Conservation (phyloP, 768 basidiomycete species). For the Leccinum subtestaceum region DNA sequence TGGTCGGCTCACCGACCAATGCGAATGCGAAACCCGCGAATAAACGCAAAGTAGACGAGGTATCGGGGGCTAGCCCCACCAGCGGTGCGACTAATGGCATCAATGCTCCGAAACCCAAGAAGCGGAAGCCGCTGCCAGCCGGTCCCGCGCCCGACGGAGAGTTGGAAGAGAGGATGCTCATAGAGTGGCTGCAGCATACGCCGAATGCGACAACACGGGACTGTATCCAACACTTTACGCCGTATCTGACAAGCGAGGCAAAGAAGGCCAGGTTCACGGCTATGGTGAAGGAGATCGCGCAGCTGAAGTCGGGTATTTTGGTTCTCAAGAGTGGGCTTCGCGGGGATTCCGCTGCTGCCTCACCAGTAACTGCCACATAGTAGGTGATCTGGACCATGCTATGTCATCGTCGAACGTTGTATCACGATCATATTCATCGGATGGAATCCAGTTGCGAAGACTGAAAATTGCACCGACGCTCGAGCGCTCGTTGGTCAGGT, state of each 20-base stretch:
- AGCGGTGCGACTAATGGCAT: slow-evolving; percentile 16
- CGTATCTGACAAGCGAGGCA: slow-evolving; percentile 64
- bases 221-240: slow-evolving; percentile 77
- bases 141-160: slow-evolving; percentile 49
- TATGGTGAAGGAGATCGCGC: slow-evolving; percentile 77
- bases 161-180: slow-evolving; percentile 60
- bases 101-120: slow-evolving; percentile 48
- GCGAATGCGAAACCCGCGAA: slow-evolving; percentile 37
- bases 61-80: slow-evolving; percentile 17
- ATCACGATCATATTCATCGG: slow-evolving; percentile 16
- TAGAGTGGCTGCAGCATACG: slow-evolving; percentile 72
- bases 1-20: slow-evolving; percentile 34
- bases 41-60: slow-evolving; percentile 61
- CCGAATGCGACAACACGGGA: slow-evolving; percentile 73
- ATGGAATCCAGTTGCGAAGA: slow-evolving; percentile 12
- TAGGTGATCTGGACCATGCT: slow-evolving; percentile 13
- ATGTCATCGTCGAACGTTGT: slow-evolving; percentile 18
- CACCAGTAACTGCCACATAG: slow-evolving; percentile 26
- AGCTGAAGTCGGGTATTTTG: slow-evolving; percentile 63
- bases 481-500: neutral
- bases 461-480: neutral
- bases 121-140: slow-evolving; percentile 44
- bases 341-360: slow-evolving; percentile 27
- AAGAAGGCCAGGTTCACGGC: slow-evolving; percentile 76
- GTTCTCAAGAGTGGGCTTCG: slow-evolving; percentile 47